Evolutionary conservation across 441 rosid species (phyloP).

Genomic region (Hura crepitans): DNA sequence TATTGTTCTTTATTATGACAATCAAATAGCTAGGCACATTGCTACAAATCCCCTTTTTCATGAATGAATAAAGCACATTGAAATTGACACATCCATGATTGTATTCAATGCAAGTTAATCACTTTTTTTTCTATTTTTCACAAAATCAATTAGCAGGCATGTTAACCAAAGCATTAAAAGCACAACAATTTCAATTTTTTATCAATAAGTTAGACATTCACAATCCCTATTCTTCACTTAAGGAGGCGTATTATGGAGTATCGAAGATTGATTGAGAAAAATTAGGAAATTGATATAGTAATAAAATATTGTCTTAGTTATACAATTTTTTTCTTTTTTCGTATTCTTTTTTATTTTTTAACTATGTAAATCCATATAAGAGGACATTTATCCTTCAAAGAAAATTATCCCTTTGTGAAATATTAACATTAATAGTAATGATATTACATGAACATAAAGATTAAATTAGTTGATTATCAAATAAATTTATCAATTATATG

Average conservation of each 20-base stretch:
- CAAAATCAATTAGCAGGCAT: not conserved
- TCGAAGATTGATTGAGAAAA: not conserved
- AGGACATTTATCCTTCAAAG: not conserved
- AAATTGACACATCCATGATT: too few species aligned
- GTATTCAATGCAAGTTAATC: not conserved
- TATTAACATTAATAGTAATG: not conserved
- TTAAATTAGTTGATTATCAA: too few species aligned
- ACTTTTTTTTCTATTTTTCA: not conserved
- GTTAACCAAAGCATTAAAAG: not conserved
- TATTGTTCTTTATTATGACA: not conserved
- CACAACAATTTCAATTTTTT: too few species aligned
- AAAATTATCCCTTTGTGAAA: not conserved
- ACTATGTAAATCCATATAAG: not conserved
- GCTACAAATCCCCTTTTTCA: not conserved
- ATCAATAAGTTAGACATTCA: too few species aligned
- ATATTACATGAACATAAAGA: too few species aligned
- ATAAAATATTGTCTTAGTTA: not conserved
- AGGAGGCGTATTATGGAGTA: not conserved
- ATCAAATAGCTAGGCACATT: not conserved
- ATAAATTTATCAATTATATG: too few species aligned
- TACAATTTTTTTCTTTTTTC: too few species aligned
- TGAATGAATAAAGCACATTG: not conserved
- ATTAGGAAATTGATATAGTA: too few species aligned
- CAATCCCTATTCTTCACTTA: too few species aligned
- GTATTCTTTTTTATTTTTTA: too few species aligned